Conservation (phyloP, 176 grass and related monocot species). For the Rhynchospora pubera region DNA sequence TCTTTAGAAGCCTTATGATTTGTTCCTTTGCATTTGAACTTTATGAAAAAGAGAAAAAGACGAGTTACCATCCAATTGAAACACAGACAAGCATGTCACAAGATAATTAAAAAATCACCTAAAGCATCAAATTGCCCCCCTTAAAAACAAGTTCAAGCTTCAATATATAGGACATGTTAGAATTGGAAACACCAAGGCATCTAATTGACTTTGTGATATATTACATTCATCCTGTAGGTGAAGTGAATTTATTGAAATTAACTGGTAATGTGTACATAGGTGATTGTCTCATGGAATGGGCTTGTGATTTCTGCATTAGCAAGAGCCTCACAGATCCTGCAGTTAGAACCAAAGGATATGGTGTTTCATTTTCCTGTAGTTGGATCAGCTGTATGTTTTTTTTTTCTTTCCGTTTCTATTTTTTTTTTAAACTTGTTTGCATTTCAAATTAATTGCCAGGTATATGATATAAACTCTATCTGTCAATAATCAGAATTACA, state of each 20-base stretch:
- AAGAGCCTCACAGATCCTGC: constrained; percentile 84
- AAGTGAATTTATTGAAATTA: not conserved
- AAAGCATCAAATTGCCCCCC: no score
- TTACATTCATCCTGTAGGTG: not conserved
- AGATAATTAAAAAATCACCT: no score
- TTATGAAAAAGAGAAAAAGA: no score
- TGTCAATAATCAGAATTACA: not conserved
- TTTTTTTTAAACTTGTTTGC: not conserved
- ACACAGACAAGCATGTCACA: no score
- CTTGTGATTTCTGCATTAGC: constrained; percentile 80
- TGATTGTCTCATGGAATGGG: constrained; percentile 98
- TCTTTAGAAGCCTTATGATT: no score
- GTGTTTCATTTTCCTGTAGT: constrained; percentile 56
- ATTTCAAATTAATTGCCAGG: not conserved
- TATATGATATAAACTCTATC: not conserved
- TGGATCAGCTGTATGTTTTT: constrained; percentile 52
- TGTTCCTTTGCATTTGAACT: no score
- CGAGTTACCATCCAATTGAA: no score
- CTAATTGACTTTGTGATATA: not conserved
- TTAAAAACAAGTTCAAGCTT: not conserved
- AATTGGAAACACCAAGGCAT: not conserved
- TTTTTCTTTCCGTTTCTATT: not conserved
- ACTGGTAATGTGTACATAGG: constrained; percentile 35
- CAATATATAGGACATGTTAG: not conserved
- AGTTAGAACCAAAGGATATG: constrained; percentile 34